Base-by-base conservation (phyloP, 2,329 filamentous ascomycete species). In the Hymenoscyphus linearis region DNA sequence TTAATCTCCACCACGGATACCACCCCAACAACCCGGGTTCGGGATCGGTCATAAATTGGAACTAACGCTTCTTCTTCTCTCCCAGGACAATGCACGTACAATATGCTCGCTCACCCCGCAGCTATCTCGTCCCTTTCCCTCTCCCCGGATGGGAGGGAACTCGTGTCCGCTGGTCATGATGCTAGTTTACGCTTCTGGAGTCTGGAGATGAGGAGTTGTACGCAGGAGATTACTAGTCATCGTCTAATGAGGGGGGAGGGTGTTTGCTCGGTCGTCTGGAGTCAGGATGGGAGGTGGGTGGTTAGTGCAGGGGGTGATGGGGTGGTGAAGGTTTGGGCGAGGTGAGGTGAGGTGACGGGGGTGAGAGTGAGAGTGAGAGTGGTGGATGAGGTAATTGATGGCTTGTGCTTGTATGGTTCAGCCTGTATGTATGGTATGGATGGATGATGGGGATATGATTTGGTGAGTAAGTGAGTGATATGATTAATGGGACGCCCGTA, bases 101-200 rank as follows among this genome's bases (percentile, higher is more conserved):
- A 90, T 71, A 99, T 99, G 95, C 85, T 98, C 62, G 95, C 95
- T 5, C 95, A 99, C 70, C 92, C 95, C 0, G 89, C 93, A 2
- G 88, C 95, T 60, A 97, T 99, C 67, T 96, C 95, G 1, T 89
- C 90, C 27, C 82, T 99, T 4, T 96, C 91, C 0, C 84, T 99
- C 22, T 96, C 91, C 68, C 95, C 93, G 14, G 93, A 98, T 72
- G 93, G 93, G 53, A 87, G 89, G 62, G 95, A 99, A 78, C 87
- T 97, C 12, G 93, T 99, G 55, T 97, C 92, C 53, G 95, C 92
- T 1, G 95, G 95, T 25, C 95, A 99, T 74, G 95, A 99, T 73
- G 93, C 93, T 58, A 95, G 90, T 60, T 85, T 99, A 60, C 88
- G 95, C 31, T 97, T 99, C 82, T 99, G 95, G 95, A 93, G 90